Conservation (phyloP, 78 protist species). For the Corallochytrium limacisporum region DNA sequence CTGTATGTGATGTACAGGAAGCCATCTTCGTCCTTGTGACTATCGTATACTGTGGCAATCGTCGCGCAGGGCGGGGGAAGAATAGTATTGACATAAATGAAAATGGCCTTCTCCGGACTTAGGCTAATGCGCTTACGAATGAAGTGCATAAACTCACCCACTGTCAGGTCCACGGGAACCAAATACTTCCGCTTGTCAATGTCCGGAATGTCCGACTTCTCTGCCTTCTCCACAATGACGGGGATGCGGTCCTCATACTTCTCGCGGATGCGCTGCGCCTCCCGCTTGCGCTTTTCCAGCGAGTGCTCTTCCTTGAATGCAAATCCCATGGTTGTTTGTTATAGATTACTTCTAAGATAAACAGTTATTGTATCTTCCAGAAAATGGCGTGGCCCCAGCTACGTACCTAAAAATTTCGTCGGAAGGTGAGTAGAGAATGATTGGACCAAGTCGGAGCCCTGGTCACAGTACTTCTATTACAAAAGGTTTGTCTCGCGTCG, state of each 20-base stretch:
- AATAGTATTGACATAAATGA: neutral
- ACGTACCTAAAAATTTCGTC: too few relatives aligned
- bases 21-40: constrained; percentile 80
- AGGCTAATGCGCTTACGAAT: constrained; percentile 69
- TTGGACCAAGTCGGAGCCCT: too few relatives aligned
- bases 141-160: constrained; percentile 72
- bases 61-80: constrained; percentile 40
- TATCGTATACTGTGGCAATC: constrained; percentile 58
- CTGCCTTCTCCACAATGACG: constrained; percentile 46
- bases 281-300: constrained; percentile 12
- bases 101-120: constrained; percentile 56
- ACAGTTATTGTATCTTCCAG: too few relatives aligned
- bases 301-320: too few relatives aligned
- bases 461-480: too few relatives aligned
- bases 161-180: constrained; percentile 66
- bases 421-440: too few relatives aligned
- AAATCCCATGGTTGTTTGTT: too few relatives aligned
- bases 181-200: constrained; percentile 72
- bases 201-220: constrained; percentile 33
- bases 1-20: constrained; percentile 70
- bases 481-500: too few relatives aligned
- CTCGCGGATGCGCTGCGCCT: constrained; percentile 18
- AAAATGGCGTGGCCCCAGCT: too few relatives aligned
- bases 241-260: constrained; percentile 71
- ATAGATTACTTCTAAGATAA: too few relatives aligned